Conservation (phyloP, 345 rosid genomes). For the Lumnitzera littorea region DNA sequence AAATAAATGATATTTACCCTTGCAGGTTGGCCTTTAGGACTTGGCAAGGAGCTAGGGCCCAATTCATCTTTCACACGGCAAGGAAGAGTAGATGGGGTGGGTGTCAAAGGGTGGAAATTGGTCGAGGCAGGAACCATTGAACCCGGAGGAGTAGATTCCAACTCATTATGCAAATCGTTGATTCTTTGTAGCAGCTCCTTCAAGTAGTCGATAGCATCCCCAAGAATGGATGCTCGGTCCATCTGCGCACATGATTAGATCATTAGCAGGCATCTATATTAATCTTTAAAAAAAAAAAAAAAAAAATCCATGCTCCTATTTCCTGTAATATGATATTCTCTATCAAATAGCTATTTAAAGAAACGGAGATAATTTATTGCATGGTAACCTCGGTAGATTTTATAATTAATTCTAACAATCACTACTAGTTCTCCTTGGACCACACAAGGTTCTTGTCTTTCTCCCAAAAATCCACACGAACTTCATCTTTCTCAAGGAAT, state of each 20-base stretch:
- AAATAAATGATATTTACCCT: slow-evolving; percentile 38
- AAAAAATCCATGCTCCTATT: no score
- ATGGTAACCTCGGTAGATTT: no score
- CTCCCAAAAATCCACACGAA: no score
- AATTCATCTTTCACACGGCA: slow-evolving; percentile 75
- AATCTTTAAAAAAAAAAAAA: no score
- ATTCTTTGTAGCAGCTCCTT: slow-evolving; percentile 95
- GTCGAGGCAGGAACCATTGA: slow-evolving; percentile 53
- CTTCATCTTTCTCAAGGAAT: no score
- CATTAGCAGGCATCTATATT: no score
- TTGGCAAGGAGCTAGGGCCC: slow-evolving; percentile 57
- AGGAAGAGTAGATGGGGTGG: slow-evolving; percentile 70
- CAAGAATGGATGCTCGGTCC: slow-evolving; percentile 98
- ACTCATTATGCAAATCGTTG: slow-evolving; percentile 82
- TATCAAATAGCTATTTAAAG: no score
- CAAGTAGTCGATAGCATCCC: slow-evolving; percentile 91
- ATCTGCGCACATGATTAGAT: slow-evolving; percentile 34
- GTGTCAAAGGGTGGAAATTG: slow-evolving; percentile 79
- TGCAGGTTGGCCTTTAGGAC: slow-evolving; percentile 78
- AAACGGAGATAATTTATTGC: no score
- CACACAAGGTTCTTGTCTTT: no score
- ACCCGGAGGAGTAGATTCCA: slow-evolving; percentile 73
- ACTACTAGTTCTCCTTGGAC: no score
- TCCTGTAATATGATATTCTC: no score
- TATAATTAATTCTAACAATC: no score